Evolutionary conservation across 2,329 filamentous ascomycete species (phyloP).

Genomic region (Colletotrichum nymphaeae): DNA sequence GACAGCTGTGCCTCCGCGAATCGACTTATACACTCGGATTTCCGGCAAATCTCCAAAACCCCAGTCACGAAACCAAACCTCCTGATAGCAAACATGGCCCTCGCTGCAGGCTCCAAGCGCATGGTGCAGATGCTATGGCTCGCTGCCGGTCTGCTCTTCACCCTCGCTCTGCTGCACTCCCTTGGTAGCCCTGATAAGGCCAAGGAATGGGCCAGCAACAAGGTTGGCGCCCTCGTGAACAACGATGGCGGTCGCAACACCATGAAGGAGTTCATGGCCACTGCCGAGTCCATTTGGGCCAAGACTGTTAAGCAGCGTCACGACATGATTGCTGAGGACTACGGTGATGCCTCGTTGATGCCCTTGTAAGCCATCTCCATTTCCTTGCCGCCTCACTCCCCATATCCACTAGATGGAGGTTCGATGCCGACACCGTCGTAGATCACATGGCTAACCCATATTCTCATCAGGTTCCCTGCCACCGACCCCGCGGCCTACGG

Average conservation of each 20-base stretch:
- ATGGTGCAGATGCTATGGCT: slow-evolving; percentile 40
- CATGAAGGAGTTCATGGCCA: slow-evolving; percentile 36
- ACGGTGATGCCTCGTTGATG: slow-evolving; percentile 39
- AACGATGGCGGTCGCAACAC: slow-evolving; percentile 21
- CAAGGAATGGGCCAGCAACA: slow-evolving; percentile 39
- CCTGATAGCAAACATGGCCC: background rate
- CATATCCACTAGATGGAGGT: background rate
- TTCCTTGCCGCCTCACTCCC: background rate
- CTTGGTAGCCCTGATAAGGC: slow-evolving; percentile 38
- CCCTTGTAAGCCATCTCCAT: slow-evolving; percentile 35
- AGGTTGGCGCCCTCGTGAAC: slow-evolving; percentile 27
- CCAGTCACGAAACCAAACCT: too few relatives aligned
- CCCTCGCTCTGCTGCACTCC: slow-evolving; percentile 39
- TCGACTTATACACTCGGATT: background rate
- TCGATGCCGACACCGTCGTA: background rate
- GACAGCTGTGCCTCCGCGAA: background rate
- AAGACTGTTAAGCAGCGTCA: slow-evolving; percentile 45
- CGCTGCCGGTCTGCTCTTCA: slow-evolving; percentile 38
- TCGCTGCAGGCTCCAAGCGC: slow-evolving; percentile 4
- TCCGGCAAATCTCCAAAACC: background rate
- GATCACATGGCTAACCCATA: background rate
- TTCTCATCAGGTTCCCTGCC: slow-evolving; percentile 39
- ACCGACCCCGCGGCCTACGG: slow-evolving; percentile 32
- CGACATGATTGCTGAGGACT: slow-evolving; percentile 40
- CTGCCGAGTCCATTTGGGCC: slow-evolving; percentile 40